Evolutionary conservation across 139 green algal genomes (phyloP), one percentile per base, ranked within the genome.

Genomic region (Asterochloris erici): DNA sequence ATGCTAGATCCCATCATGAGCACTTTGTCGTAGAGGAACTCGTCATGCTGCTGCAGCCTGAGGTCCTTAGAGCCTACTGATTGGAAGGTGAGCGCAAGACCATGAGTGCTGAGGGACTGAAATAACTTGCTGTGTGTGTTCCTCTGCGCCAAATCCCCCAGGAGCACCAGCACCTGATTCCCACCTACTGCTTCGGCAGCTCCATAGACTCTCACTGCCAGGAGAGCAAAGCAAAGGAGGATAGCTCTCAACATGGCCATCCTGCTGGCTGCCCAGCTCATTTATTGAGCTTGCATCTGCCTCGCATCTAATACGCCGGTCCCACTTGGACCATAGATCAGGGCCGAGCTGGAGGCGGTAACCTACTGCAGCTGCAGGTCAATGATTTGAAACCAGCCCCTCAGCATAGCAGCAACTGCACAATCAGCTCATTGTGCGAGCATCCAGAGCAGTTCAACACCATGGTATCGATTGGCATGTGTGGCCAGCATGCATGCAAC

Each of bases 1-100:
- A 54, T 90, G 74, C 79, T 78, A 23, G 23, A 84, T 69, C 77
- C 91, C 27, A 98, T 89, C 9, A 98, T 79, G 19, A 96, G 82
- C 14, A 97, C 69, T 29, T 94, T 90, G 78, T 98, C 95, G 77
- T 96, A 98, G 4, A 92, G 83, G 86, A 89, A 97, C 6, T 85
- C 84, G 70, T 95, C 95, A 88, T 91, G 97, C 62, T 95, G 88
- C 26, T 87, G 84, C 10, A 98, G 88, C 77, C 88, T 84, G 11
- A 98, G 68, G 15, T 69, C 79, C 19, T 82, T 77, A 61, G 93
- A 89, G 23, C 86, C 88, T 26, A 85, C 79, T 12, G 79, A 63
- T 80, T 88, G 87, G 17, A 95, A 77, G 17, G 92, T 87, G 17
- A 97, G 24, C 19, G 73, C 24, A 63, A 92, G 88, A 11, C 88